Percentiles rank a stretch among this genome's conserved stretches.
These are phyloP conservation scores for Hygrophorus pudorinus DNA, from an alignment of 768 basidiomycete species.

Conservation along the genomic window DNA sequence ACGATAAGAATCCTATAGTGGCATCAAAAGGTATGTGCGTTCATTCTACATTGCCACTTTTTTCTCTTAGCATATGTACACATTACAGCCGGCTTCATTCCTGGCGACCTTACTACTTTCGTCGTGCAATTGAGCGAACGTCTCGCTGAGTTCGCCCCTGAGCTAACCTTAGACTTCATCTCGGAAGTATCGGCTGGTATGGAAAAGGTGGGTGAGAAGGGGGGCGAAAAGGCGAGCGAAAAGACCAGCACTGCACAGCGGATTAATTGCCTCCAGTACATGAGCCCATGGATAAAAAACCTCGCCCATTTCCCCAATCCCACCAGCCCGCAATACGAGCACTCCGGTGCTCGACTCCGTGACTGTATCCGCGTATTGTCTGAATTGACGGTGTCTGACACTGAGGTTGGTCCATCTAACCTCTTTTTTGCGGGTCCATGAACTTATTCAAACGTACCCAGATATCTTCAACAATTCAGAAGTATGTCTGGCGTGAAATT, in stretches of 20 bases:
- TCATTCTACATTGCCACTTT: not conserved
- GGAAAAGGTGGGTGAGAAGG: constrained; percentile 31
- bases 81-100: constrained; percentile 53
- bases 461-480: constrained; percentile 60
- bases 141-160: constrained; percentile 64
- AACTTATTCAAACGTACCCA: constrained; percentile 19
- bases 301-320: constrained; percentile 63
- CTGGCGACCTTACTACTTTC: constrained; percentile 54
- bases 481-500: constrained; percentile 69
- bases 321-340: constrained; percentile 54
- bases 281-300: constrained; percentile 86
- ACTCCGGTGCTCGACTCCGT: constrained; percentile 63
- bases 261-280: constrained; percentile 67
- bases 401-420: constrained; percentile 40
- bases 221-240: not conserved
- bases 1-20: constrained; percentile 61
- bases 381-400: constrained; percentile 60
- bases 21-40: constrained; percentile 51
- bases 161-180: constrained; percentile 81
- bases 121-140: constrained; percentile 60
- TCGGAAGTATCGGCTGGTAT: constrained; percentile 72
- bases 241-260: constrained; percentile 35
- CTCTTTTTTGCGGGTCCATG: not conserved
- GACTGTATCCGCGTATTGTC: constrained; percentile 76
- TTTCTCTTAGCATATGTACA: not conserved